phyloP scores from a whole-genome alignment of 1,284 basidiomycete genomes.

The Malassezia nana region DNA sequence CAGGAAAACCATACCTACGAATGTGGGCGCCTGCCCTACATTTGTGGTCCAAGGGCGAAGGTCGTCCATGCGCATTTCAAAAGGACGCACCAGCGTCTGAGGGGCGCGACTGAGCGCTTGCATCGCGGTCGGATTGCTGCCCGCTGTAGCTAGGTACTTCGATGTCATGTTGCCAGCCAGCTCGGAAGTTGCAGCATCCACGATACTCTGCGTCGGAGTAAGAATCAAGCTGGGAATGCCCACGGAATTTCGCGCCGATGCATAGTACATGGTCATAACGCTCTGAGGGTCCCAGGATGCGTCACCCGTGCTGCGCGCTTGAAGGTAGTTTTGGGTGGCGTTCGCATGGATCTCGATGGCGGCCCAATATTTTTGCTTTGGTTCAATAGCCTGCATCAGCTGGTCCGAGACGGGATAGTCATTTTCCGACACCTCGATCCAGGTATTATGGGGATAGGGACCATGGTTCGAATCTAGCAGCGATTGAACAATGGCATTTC shows the following conservation, averaged over 20 bases:
- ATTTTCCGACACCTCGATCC: conserved; percentile 20
- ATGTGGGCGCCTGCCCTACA: conserved; percentile 62
- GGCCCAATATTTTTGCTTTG: conserved; percentile 15
- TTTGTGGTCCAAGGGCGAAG: conserved; percentile 61
- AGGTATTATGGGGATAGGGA: conserved; percentile 30
- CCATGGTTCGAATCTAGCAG: conserved; percentile 26
- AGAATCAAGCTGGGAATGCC: conserved; percentile 24
- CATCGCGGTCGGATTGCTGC: conserved; percentile 23
- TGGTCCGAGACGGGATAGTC: conserved; percentile 21
- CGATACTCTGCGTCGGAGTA: conserved; percentile 18
- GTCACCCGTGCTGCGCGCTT: conserved; percentile 31
- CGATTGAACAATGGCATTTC: conserved; percentile 20
- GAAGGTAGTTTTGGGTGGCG: conserved; percentile 23
- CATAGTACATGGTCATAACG: conserved; percentile 26
- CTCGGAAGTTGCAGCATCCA: conserved; percentile 15
- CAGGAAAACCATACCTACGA: conserved; percentile 67
- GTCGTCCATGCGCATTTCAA: conserved; percentile 56
- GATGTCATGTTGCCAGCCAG: conserved; percentile 20
- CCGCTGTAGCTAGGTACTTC: conserved; percentile 22
- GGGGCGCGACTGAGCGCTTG: conserved; percentile 54
- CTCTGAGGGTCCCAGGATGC: conserved; percentile 27
- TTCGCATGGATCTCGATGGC: conserved; percentile 27
- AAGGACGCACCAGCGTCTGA: conserved; percentile 54
- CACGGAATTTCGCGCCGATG: conserved; percentile 30
- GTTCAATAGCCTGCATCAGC: conserved; percentile 28